Base-by-base conservation (phyloP, 495 filamentous ascomycete genomes). In the Penicillium macrosclerotiorum region DNA sequence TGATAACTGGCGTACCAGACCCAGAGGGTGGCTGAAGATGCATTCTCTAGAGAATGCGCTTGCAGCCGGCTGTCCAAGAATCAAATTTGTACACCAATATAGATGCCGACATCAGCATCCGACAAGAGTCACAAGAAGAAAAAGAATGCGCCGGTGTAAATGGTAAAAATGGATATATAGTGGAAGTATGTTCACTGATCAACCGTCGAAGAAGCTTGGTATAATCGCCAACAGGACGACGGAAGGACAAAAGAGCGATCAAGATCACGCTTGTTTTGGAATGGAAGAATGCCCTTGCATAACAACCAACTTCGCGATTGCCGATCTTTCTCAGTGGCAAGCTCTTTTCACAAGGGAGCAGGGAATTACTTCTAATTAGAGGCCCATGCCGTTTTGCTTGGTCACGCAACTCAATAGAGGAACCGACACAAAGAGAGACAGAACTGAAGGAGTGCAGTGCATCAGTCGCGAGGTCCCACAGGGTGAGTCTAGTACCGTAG, bases 1-100 rank as follows among this genome's bases (percentile, higher is more conserved):
- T 26, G n/a, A 8, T 35, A 0, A 53, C 46, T 27, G 56, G 46
- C 0, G 45, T 51, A 9, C 56, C 56, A 29, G 49, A 38, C 24
- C 56, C 56, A 14, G 20, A 49, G 12, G 52, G 45, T 16, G 47
- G 52, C 39, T 60, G 52, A 32, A 60, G 49, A 43, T 43, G 56
- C 56, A 60, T 60, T 11, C 13, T 52, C 20, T 9, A 26, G 23
- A 19, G 35, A 24, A 30, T 23, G 17, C 12, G 33, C n/a, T 48
- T 13, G 29, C 33, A 18, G 42, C 33, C 32, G 24, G 36, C 11
- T 35, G 32, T 45, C n/a, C 27, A 41, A 45, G 30, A 36, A 47
- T 39, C 47, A 24, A 51, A 51, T 54, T n/a, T n/a, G 43, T 54
- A 54, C 45, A 14, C 29, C 44, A 31, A 38, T 25, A 42, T 33